Evolutionary conservation across 2,329 filamentous ascomycete species (phyloP).

Genomic region (Aspergillus sp.): DNA sequence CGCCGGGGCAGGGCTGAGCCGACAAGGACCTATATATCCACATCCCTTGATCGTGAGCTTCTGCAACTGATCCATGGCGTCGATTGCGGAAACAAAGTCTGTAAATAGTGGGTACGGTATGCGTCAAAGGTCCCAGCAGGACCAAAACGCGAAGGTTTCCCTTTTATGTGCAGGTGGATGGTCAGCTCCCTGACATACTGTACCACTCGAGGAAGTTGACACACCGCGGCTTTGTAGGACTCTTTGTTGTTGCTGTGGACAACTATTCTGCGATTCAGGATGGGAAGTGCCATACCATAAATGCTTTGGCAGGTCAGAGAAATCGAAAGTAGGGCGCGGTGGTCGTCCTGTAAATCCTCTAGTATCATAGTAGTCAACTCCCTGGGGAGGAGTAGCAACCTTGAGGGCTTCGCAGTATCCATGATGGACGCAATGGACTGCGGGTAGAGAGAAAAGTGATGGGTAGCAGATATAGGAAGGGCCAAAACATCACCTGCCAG

Average conservation of each 20-base stretch:
- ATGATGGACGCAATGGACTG: not conserved
- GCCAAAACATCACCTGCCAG: too few species aligned
- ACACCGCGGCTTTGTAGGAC: not conserved
- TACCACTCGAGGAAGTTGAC: too few species aligned
- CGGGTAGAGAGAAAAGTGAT: too few species aligned
- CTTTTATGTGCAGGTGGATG: not conserved
- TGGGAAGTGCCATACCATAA: not conserved
- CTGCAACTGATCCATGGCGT: not conserved
- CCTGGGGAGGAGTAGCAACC: not conserved
- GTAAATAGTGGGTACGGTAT: not conserved
- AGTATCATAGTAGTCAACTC: not conserved
- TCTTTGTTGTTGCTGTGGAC: not conserved
- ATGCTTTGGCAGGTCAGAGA: not conserved
- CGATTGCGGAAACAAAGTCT: not conserved
- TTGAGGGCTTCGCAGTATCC: not conserved
- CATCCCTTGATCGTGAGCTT: not conserved
- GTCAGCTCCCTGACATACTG: not conserved
- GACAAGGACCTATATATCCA: not conserved
- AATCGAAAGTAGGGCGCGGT: not conserved
- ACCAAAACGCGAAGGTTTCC: too few species aligned
- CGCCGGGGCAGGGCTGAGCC: not conserved
- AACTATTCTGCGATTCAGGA: not conserved
- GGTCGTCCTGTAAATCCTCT: not conserved
- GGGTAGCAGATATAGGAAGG: too few species aligned
- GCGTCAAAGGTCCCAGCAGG: too few species aligned